These are phyloP conservation scores for Blastobotrys malaysiensis DNA, from an alignment of 1,139 yeast species.

Conservation along the genomic window DNA sequence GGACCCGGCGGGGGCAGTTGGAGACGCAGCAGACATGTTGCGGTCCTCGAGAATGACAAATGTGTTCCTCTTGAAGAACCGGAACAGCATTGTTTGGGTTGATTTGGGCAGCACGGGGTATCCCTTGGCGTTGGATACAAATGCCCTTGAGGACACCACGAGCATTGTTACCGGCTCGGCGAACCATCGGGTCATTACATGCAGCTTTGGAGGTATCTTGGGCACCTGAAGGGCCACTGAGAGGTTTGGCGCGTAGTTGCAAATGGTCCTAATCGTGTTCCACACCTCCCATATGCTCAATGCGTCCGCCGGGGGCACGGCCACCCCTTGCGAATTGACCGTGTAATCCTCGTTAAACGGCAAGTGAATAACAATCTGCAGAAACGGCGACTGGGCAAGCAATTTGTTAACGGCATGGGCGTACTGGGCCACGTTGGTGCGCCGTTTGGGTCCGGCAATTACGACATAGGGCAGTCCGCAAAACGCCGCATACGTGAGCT, in stretches of 20 bases:
- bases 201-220: constrained; percentile 41
- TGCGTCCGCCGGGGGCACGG: constrained; percentile 44
- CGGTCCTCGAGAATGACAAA: constrained; percentile 32
- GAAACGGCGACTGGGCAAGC: constrained; percentile 27
- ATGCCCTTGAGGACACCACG: constrained; percentile 47
- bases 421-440: constrained; percentile 47
- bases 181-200: constrained; percentile 53
- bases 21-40: constrained; percentile 18
- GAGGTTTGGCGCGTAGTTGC: constrained; percentile 47
- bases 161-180: constrained; percentile 59
- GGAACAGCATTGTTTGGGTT: constrained; percentile 44
- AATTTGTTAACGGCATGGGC: constrained; percentile 39
- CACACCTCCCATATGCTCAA: constrained; percentile 66
- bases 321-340: constrained; percentile 23
- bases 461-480: constrained; percentile 49
- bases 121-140: constrained; percentile 51
- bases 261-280: constrained; percentile 53
- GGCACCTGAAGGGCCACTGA: constrained; percentile 57
- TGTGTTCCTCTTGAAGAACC: constrained; percentile 34
- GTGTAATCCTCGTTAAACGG: constrained; percentile 41
- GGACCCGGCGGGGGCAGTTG: constrained; percentile 1
- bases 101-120: constrained; percentile 58
- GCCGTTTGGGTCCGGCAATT: constrained; percentile 55
- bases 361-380: constrained; percentile 37
- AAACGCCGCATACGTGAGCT: constrained; percentile 52